Base-by-base conservation (phyloP, 768 basidiomycete genomes). In the Thelephora ganbajun region DNA sequence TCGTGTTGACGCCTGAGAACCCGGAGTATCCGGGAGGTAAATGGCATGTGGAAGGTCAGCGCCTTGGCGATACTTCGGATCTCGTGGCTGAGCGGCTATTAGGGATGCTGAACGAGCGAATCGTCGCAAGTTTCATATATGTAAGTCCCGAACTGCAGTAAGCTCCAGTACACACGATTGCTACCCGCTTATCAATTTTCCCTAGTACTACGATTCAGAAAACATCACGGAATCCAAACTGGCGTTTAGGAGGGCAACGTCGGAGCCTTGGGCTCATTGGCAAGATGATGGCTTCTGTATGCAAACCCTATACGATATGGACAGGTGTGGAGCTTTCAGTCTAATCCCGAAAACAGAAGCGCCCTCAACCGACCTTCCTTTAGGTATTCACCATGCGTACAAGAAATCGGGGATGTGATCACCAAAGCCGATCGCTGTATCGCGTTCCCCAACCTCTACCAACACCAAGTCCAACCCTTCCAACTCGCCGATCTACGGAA, bases 361-460 rank as follows among this genome's bases (percentile, higher is more conserved):
- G 22, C 37, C n/a, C n/a, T n/a, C 11, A 6, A 41, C 20, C 30
- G 44, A 7, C n/a, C 39, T 23, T 30, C 13, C 22, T 33, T 11
- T 20, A 48, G 52, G 22, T 23, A 43, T 26, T 26, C 47, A 3
- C 46, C 48, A 5, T 42, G 54, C 13, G 50, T 52, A 23, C 56
- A 62, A 39, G 42, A 54, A 16, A 50, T 62, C 35, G 66, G 66
- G 7, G 37, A 51, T 2, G 57, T 68, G 7, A 49, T 50, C 12
- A 66, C 61, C 2, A 45, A 43, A 7, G 43, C 53, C 26, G 60
- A 61, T 11, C 56, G 62, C 13, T 57, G 57, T 36, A 52, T 68
- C 23, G 60, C 60, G 6, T 68, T 66, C 52, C 66, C 65, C 13
- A 67, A 68, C 51, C 50, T 62, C 11, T 65, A 62, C 49, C 66